These are phyloP conservation scores for Mallotus nudiflorus DNA, from an alignment of 345 rosid genomes.

Conservation along the genomic window DNA sequence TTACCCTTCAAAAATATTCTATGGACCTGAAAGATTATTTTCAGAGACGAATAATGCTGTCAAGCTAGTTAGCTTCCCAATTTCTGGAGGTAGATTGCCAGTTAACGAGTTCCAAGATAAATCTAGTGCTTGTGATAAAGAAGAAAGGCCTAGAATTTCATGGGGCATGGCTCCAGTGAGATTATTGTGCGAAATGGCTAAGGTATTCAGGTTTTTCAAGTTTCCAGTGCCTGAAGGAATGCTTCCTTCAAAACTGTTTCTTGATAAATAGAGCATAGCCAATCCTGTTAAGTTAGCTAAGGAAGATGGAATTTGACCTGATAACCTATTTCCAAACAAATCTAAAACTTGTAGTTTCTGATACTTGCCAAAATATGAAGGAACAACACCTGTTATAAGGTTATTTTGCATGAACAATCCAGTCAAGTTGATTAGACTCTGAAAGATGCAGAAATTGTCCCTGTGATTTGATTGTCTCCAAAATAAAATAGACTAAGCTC, in stretches of 20 bases:
- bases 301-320: slow-evolving; percentile 23
- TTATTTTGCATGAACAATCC: background rate
- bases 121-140: slow-evolving; percentile 19
- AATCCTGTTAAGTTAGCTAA: slow-evolving; percentile 21
- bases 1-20: too few species aligned
- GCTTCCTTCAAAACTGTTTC: slow-evolving; percentile 26
- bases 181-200: slow-evolving; percentile 23
- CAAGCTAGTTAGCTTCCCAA: slow-evolving; percentile 26
- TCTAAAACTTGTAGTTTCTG: background rate
- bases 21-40: slow-evolving; percentile 36
- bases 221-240: slow-evolving; percentile 21
- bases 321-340: slow-evolving; percentile 6
- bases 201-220: background rate
- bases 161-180: slow-evolving; percentile 29
- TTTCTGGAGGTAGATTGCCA: slow-evolving; percentile 23
- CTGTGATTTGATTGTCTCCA: slow-evolving; percentile 13
- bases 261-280: background rate
- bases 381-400: slow-evolving; percentile 20
- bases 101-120: slow-evolving; percentile 34
- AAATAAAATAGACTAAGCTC: slow-evolving; percentile 6
- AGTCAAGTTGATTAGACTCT: slow-evolving; percentile 24
- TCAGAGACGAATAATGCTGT: background rate
- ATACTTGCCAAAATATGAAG: slow-evolving; percentile 16
- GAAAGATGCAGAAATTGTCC: slow-evolving; percentile 19
- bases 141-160: slow-evolving; percentile 17